Base-by-base conservation (phyloP, 176 grass and related monocot species). In the Calamus simplicifolius region DNA sequence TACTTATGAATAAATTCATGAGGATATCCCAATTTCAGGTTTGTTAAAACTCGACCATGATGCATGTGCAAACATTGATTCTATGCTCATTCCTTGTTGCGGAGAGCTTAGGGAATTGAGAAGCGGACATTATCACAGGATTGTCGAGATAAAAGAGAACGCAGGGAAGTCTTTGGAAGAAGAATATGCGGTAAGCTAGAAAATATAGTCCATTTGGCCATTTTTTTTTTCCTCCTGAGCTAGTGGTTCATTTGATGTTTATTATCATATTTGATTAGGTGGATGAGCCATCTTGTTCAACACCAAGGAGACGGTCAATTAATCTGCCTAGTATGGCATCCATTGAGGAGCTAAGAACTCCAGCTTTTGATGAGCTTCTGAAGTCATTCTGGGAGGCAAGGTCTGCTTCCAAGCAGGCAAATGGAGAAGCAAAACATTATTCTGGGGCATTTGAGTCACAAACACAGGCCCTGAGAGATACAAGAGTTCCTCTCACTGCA, bases 41-140 rank as follows among this genome's bases (percentile, higher is more conserved):
- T 88, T 81, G 0, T 71, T 93, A 15, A 93, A 93, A 68, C 79
- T 98, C 19, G 94, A 98, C 69, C 88, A 89, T 30, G 88, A 93
- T 48, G 94, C 94, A 27, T 93, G 88, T 15, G 2, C 73, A 68
- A 91, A 89, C 63, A 85, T 98, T 10, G 67, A 81, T 38, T 77
- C 58, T 17, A 79, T 93, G 55, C 79, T 98, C 29, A 63, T 56
- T 19, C 87, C 85, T 2, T 93, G 94, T 68, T 82, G 72, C 4
- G 73, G 61, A 25, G 70, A 90, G 63, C 89, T 98, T 64, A 83
- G 62, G 26, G 94, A 89, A 68, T 72, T 98, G 71, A 80, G 81
- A 58, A 80, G 94, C 18, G 79, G 62, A 3, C 94, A 98, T 27
- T 77, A 85, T 65, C 74, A 80, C 55, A 98, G 81, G 81, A 84